phyloP scores from a whole-genome alignment of 768 basidiomycete species.

The Rhodotorula babjevae region DNA sequence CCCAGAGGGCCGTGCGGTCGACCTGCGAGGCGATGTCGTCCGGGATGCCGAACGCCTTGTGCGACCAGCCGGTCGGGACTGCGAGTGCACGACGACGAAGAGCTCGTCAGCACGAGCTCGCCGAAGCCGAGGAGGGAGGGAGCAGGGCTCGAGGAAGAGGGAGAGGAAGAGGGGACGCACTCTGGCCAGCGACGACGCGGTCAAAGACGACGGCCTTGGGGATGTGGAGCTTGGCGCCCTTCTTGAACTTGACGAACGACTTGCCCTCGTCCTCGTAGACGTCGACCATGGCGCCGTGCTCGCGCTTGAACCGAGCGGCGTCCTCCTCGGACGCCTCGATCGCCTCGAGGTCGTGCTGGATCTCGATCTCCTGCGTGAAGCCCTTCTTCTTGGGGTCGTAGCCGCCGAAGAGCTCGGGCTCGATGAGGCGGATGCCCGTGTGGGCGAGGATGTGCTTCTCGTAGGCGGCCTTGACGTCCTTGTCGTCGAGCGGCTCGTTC shows the following conservation, averaged over 20 bases:
- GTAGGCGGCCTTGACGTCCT: conserved; percentile 87
- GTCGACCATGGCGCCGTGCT: conserved; percentile 95
- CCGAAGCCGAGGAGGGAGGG: neutral
- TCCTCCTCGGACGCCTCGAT: conserved; percentile 88
- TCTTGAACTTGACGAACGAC: conserved; percentile 98
- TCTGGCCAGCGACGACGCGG: conserved; percentile 88
- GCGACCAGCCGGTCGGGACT: conserved; percentile 93
- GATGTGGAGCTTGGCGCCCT: conserved; percentile 77
- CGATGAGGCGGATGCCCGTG: conserved; percentile 88
- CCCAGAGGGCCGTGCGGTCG: conserved; percentile 90
- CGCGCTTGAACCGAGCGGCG: conserved; percentile 89
- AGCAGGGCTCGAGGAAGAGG: neutral
- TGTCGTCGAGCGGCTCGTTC: conserved; percentile 91
- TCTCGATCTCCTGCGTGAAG: conserved; percentile 94
- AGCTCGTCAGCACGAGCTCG: neutral
- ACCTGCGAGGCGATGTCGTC: conserved; percentile 91
- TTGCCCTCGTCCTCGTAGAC: conserved; percentile 90
- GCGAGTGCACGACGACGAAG: neutral
- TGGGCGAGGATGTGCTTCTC: conserved; percentile 89
- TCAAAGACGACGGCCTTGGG: conserved; percentile 95
- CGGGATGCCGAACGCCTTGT: conserved; percentile 92
- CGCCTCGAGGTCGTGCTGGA: conserved; percentile 92
- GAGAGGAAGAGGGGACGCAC: conserved; percentile 2
- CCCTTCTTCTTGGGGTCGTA: conserved; percentile 97
- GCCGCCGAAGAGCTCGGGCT: conserved; percentile 95